phyloP scores from a whole-genome alignment of 257 asterid species.

The Solanum commersonii region DNA sequence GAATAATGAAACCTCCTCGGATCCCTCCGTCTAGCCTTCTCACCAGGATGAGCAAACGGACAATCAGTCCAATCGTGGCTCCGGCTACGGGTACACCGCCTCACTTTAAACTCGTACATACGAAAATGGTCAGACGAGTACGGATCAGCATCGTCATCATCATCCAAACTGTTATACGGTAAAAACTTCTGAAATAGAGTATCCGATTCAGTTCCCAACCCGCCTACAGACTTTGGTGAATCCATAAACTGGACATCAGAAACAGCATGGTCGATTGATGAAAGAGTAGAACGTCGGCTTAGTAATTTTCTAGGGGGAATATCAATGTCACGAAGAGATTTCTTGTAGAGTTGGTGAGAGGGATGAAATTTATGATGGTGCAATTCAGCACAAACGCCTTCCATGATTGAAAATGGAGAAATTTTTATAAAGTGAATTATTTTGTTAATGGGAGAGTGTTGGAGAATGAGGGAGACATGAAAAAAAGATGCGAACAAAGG shows the following conservation, averaged over 20 bases:
- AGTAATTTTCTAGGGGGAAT: conserved; percentile 74
- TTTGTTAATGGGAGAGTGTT: neutral
- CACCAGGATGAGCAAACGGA: conserved; percentile 96
- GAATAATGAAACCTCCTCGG: conserved; percentile 70
- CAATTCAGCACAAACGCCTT: conserved; percentile 42
- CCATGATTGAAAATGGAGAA: conserved; percentile 16
- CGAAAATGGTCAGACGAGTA: conserved; percentile 84
- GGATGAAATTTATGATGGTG: conserved; percentile 37
- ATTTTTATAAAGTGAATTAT: too few species aligned
- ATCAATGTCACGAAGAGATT: conserved; percentile 61
- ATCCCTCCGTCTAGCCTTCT: conserved; percentile 89
- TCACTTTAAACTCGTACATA: conserved; percentile 83
- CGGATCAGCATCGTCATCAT: conserved; percentile 49
- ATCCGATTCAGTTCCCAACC: conserved; percentile 12
- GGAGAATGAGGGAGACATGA: neutral
- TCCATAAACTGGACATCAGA: conserved; percentile 17
- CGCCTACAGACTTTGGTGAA: conserved; percentile 29
- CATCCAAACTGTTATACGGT: conserved; percentile 45
- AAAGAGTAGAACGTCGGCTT: conserved; percentile 26
- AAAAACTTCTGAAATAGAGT: conserved; percentile 58
- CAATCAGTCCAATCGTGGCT: conserved; percentile 99
- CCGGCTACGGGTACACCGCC: conserved; percentile 82
- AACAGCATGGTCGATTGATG: neutral
- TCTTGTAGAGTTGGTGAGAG: conserved; percentile 69
- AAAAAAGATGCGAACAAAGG: neutral